Percentiles rank a stretch among this genome's conserved stretches.
Conservation (phyloP, 768 basidiomycete genomes). For the Cystobasidium ongulense region DNA sequence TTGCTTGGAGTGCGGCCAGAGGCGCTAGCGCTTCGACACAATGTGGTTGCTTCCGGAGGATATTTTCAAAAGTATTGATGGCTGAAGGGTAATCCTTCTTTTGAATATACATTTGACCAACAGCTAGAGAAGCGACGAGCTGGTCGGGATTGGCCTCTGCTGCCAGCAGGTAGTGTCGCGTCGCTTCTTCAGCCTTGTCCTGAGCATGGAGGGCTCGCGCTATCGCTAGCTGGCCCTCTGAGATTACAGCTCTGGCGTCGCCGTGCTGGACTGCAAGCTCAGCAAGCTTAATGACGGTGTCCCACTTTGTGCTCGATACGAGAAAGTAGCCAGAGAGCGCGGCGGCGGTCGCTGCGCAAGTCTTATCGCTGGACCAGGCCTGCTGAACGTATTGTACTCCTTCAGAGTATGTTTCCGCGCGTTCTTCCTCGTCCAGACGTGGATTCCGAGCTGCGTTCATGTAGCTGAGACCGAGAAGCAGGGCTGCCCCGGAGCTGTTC, state of each 20-base stretch:
- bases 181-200: constrained; percentile 47
- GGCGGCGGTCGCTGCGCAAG: constrained; percentile 71
- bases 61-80: constrained; percentile 71
- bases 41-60: constrained; percentile 53
- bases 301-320: constrained; percentile 52
- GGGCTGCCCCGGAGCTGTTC: constrained; percentile 62
- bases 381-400: constrained; percentile 59
- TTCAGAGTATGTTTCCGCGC: constrained; percentile 54
- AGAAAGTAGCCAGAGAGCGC: constrained; percentile 72
- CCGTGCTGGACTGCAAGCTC: constrained; percentile 91
- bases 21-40: constrained; percentile 78
- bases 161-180: constrained; percentile 58
- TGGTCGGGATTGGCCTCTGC: constrained; percentile 53
- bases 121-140: constrained; percentile 64
- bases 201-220: constrained; percentile 72
- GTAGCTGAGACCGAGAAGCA: constrained; percentile 75
- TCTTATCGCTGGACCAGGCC: constrained; percentile 68
- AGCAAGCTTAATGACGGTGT: constrained; percentile 74
- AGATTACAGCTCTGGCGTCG: constrained; percentile 72
- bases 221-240: constrained; percentile 76
- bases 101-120: constrained; percentile 77
- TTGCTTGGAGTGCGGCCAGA: constrained; percentile 81
- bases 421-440: constrained; percentile 52
- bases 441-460: constrained; percentile 77
- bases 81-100: constrained; percentile 76